Evolutionary conservation across 176 grass and related monocot species (phyloP), one percentile per base, ranked within the genome.

Genomic region (Puya raimondii): DNA sequence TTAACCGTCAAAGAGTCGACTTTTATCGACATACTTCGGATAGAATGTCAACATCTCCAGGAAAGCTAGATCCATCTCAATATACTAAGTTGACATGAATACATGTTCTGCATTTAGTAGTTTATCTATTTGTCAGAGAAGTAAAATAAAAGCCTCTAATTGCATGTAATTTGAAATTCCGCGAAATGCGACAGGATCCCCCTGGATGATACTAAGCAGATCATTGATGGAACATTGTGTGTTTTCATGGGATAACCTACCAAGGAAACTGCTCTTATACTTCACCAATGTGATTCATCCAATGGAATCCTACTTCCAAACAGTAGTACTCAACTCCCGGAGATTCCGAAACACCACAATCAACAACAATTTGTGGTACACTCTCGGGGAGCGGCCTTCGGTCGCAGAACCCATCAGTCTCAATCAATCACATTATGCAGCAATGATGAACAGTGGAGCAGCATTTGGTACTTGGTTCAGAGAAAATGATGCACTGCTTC

Each of bases 241-340:
- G 57, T 64, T 79, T 1, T 82, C 75, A 29, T 80, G 79, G 16
- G 80, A 85, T 56, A 90, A 85, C 66, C 80, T 83, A 4, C 65
- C 87, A 4, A 78, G 87, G 47, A 90, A 66, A 27, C 76, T 90
- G 65, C 87, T 90, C 64, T 16, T 90, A 79, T 90, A 83, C 80
- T 90, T 86, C 76, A 80, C 76, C 73, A 90, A 86, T 68, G 27
- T 77, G 18, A 53, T 78, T 4, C 65, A 61, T 21, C 61, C 87
- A 47, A 58, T 48, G 72, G 73, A 86, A 78, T 65, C 78, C 64
- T 90, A 90, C 72, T 86, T 90, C 72, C 83, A 86, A 77, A 86
- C 87, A 70, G 77, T 86, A 47, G 66, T 83, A 54, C 77, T 65
- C 73, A 90, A 90, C 76, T 68, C 83, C 57, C 68, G 48, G 14